These are phyloP conservation scores for Darksidea phi DNA, from an alignment of 495 filamentous ascomycete genomes.

Conservation along the genomic window DNA sequence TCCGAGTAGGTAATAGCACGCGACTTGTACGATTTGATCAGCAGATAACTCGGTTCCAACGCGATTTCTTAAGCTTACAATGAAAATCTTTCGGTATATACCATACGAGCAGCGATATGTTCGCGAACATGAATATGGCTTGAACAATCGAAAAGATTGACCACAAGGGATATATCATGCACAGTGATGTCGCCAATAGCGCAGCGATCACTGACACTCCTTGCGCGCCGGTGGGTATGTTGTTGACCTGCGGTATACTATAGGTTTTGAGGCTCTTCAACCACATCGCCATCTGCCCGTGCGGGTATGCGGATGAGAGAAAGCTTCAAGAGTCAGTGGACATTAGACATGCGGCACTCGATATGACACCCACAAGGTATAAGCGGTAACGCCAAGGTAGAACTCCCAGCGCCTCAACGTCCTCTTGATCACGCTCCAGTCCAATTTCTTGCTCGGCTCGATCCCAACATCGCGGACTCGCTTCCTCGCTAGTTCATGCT, in stretches of 20 bases:
- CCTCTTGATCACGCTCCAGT: slow-evolving; percentile 10
- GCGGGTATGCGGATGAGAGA: slow-evolving; percentile 20
- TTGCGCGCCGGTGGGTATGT: slow-evolving; percentile 24
- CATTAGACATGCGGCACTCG: background rate
- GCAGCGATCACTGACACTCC: slow-evolving; percentile 24
- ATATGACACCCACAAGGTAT: slow-evolving; percentile 15
- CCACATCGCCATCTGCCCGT: slow-evolving; percentile 27
- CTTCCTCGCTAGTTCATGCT: slow-evolving; percentile 12
- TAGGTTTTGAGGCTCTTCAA: slow-evolving; percentile 24
- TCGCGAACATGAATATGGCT: slow-evolving; percentile 15
- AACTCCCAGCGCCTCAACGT: slow-evolving; percentile 25
- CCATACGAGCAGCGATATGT: slow-evolving; percentile 19
- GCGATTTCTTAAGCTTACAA: slow-evolving; percentile 1
- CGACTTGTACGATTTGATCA: slow-evolving; percentile 5
- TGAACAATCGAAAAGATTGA: slow-evolving; percentile 18
- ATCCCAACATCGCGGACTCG: slow-evolving; percentile 17
- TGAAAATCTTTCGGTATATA: slow-evolving; percentile 14
- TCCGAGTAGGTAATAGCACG: slow-evolving; percentile 27
- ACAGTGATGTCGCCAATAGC: slow-evolving; percentile 20
- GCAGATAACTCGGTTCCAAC: background rate
- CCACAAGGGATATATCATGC: slow-evolving; percentile 28
- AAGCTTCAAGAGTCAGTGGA: slow-evolving; percentile 9
- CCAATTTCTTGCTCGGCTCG: slow-evolving; percentile 18
- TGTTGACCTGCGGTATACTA: slow-evolving; percentile 24
- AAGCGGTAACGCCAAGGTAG: slow-evolving; percentile 16